Conservation (phyloP, 805 yeast species). For the Starmerella roubikii region DNA sequence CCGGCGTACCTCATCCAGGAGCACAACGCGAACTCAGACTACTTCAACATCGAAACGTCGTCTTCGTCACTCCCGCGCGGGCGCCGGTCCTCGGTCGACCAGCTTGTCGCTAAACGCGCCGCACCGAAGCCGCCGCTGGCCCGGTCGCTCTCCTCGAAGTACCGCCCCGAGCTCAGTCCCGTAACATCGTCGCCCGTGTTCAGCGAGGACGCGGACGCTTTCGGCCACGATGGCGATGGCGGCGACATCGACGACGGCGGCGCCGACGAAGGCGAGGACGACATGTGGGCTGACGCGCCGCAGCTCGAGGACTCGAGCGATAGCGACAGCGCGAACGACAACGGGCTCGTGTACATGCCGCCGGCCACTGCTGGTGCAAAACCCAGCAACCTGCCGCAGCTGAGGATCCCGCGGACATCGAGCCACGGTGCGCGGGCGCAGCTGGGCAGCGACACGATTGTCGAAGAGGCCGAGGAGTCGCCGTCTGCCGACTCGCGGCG, state of each 20-base stretch:
- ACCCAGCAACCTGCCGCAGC: neutral
- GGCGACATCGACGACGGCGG: neutral
- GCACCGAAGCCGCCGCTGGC: constrained; percentile 32
- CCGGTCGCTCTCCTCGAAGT: constrained; percentile 19
- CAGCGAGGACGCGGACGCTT: neutral
- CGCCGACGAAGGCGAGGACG: constrained; percentile 2
- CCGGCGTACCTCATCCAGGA: constrained; percentile 51
- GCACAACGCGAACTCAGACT: constrained; percentile 22
- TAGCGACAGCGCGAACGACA: constrained; percentile 3
- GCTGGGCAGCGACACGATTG: constrained; percentile 1
- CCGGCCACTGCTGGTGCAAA: neutral
- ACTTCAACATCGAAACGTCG: constrained; percentile 11
- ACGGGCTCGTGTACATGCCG: neutral
- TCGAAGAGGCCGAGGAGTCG: neutral
- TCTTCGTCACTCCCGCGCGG: neutral
- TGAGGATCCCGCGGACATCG: constrained; percentile 2
- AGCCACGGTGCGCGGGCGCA: neutral
- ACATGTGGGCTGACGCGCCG: constrained; percentile 57
- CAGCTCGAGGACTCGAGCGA: constrained; percentile 27
- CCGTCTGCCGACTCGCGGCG: neutral
- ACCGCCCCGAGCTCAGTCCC: constrained; percentile 22
- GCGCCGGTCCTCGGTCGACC: constrained; percentile 19
- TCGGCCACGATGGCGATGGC: neutral
- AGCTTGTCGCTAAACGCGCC: constrained; percentile 52
- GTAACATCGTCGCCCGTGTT: constrained; percentile 7